Conservation (phyloP, 495 filamentous ascomycete genomes). For the Penicillium parvum region DNA sequence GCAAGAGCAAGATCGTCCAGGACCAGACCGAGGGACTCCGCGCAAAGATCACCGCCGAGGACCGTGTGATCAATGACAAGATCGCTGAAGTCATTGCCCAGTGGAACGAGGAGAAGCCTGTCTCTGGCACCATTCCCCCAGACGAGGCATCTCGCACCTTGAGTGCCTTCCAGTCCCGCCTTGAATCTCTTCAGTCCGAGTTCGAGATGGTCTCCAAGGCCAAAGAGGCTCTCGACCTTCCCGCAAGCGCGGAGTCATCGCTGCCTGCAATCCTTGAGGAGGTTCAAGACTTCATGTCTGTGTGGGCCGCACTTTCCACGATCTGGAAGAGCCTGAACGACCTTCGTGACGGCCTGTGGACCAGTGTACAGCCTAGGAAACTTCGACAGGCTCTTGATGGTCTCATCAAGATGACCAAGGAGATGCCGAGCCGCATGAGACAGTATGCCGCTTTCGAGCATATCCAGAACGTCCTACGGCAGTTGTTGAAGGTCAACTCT, state of each 20-base stretch:
- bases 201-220: slow-evolving; percentile 92
- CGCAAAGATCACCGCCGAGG: slow-evolving; percentile 94
- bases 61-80: slow-evolving; percentile 82
- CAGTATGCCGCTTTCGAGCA: slow-evolving; percentile 99
- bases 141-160: slow-evolving; percentile 79
- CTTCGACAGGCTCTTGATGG: slow-evolving; percentile 82
- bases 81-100: slow-evolving; percentile 73
- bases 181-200: slow-evolving; percentile 77
- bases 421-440: slow-evolving; percentile 98
- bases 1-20: slow-evolving; percentile 89
- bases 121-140: slow-evolving; percentile 88
- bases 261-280: slow-evolving; percentile 84
- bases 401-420: slow-evolving; percentile 95
- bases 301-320: slow-evolving; percentile 89
- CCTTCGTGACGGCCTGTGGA: slow-evolving; percentile 86
- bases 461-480: slow-evolving; percentile 84
- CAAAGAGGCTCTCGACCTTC: slow-evolving; percentile 91
- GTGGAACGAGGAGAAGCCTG: slow-evolving; percentile 95
- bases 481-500: slow-evolving; percentile 82
- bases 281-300: slow-evolving; percentile 97
- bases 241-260: slow-evolving; percentile 68
- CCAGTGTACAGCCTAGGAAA: slow-evolving; percentile 87
- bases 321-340: slow-evolving; percentile 98
- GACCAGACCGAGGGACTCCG: slow-evolving; percentile 93
- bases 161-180: slow-evolving; percentile 70